Conservation (phyloP, 2,329 filamentous ascomycete species). For the Celoporthe dispersa region DNA sequence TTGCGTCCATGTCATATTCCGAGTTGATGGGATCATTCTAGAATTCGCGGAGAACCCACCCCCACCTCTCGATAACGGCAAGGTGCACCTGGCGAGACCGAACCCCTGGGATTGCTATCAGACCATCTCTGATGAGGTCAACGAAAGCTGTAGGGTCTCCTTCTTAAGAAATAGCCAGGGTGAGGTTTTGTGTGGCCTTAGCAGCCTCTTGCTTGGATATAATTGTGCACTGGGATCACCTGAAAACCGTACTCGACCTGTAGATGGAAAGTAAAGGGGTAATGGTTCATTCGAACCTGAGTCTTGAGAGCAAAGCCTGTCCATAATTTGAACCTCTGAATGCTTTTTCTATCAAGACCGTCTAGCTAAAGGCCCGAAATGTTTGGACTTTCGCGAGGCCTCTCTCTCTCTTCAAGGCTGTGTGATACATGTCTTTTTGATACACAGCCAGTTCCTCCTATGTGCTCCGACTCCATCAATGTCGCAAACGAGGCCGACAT, state of each 20-base stretch:
- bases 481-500: neutral
- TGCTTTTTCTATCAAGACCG: neutral
- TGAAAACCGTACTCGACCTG: neutral
- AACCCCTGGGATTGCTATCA: too few species aligned
- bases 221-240: neutral
- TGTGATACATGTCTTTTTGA: slow-evolving; percentile 12
- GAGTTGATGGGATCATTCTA: neutral
- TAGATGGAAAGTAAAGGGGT: neutral
- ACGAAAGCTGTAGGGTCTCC: neutral
- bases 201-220: too few species aligned
- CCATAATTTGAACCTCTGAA: neutral
- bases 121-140: neutral
- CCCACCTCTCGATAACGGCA: neutral
- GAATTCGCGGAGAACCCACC: neutral
- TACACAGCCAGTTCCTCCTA: neutral
- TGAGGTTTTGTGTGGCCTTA: neutral
- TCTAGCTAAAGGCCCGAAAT: neutral
- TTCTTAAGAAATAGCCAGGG: neutral
- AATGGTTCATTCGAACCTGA: neutral
- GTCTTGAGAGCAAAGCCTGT: neutral
- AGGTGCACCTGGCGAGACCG: too few species aligned
- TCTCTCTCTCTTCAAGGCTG: neutral
- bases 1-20: slow-evolving; percentile 20
- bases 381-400: too few species aligned
- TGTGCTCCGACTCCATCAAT: neutral